Evolutionary conservation across 345 rosid genomes (phyloP).

Genomic region (Mallotus nudiflorus): DNA sequence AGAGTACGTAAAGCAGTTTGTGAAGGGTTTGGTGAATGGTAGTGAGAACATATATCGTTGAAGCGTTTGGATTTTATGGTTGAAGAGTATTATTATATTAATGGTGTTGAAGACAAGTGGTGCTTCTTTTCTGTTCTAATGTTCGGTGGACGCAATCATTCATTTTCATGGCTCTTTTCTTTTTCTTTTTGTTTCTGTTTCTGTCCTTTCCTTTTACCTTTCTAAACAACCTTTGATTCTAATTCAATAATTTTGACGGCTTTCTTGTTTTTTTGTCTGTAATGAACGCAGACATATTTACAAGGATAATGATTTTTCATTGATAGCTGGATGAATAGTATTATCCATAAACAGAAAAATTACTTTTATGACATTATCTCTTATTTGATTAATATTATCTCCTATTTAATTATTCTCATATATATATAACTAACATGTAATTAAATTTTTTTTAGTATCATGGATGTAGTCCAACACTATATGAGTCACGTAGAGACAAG

Average conservation of each 20-base stretch:
- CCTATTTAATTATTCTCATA: too few relatives aligned
- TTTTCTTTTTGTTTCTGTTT: slow-evolving; percentile 10
- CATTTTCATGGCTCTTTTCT: slow-evolving; percentile 4
- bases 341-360: too few relatives aligned
- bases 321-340: too few relatives aligned
- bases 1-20: neutral
- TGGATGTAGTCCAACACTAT: too few relatives aligned
- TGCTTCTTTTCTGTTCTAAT: neutral
- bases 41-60: too few relatives aligned
- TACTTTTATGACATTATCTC: too few relatives aligned
- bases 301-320: too few relatives aligned
- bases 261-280: neutral
- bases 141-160: slow-evolving; percentile 12
- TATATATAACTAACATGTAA: too few relatives aligned
- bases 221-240: slow-evolving; percentile 7
- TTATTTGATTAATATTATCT: too few relatives aligned
- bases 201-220: slow-evolving; percentile 5
- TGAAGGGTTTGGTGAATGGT: neutral
- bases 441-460: too few relatives aligned
- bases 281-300: too few relatives aligned
- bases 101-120: slow-evolving; percentile 1
- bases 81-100: neutral
- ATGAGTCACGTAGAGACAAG: too few relatives aligned
- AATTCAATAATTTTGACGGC: neutral
- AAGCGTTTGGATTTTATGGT: slow-evolving; percentile 2